Percentiles rank a stretch among this genome's conserved stretches.
Evolutionary conservation across 331 rosid genomes (phyloP).

Genomic region (Ulmus americana): DNA sequence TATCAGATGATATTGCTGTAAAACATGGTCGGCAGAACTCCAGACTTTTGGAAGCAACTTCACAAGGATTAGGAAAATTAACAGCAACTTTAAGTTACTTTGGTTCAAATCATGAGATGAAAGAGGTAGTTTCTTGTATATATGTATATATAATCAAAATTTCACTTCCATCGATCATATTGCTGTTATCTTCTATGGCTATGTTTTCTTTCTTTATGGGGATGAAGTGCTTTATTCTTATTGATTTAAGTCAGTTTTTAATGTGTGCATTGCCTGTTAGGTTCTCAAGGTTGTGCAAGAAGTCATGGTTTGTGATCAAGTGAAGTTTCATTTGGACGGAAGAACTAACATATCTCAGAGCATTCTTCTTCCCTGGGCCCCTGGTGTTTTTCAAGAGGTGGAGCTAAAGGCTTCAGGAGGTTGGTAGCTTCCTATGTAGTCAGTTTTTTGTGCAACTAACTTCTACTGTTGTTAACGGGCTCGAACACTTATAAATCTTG

Average conservation of each 20-base stretch:
- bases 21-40: slow-evolving; percentile 58
- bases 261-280: slow-evolving; percentile 34
- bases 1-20: slow-evolving; percentile 49
- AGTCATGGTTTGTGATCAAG: slow-evolving; percentile 64
- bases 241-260: slow-evolving; percentile 4
- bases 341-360: slow-evolving; percentile 30
- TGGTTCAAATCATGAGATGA: slow-evolving; percentile 38
- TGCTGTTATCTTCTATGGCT: slow-evolving; percentile 7
- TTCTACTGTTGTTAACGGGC: slow-evolving; percentile 21
- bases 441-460: slow-evolving; percentile 21
- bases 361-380: slow-evolving; percentile 80
- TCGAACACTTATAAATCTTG: slow-evolving; percentile 18
- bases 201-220: slow-evolving; percentile 2
- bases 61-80: slow-evolving; percentile 66
- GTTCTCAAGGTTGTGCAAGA: slow-evolving; percentile 66
- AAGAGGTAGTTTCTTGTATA: slow-evolving; percentile 44
- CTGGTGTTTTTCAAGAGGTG: slow-evolving; percentile 73
- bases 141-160: slow-evolving; percentile 8
- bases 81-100: slow-evolving; percentile 71
- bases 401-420: slow-evolving; percentile 81
- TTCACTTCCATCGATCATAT: neutral
- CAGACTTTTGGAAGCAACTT: slow-evolving; percentile 60
- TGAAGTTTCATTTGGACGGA: slow-evolving; percentile 48
- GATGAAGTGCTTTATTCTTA: slow-evolving; percentile 15
- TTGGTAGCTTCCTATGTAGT: slow-evolving; percentile 34